Conservation (phyloP, 2,329 filamentous ascomycete genomes). For the Alternaria gaisen region DNA sequence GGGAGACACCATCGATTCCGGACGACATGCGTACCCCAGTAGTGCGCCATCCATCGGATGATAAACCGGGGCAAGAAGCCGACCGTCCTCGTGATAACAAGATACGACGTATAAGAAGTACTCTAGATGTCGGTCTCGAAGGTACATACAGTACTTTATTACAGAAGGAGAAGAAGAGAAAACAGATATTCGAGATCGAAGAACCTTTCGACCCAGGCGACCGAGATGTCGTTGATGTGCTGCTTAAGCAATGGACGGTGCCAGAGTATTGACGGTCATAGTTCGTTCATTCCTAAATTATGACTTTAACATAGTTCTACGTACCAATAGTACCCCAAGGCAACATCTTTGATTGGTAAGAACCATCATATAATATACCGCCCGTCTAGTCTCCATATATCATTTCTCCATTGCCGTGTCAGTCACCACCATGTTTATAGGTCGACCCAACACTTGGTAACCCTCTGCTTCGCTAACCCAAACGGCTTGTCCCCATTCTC, state of each 20-base stretch:
- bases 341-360: background rate
- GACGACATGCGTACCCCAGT: background rate
- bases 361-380: background rate
- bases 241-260: conserved; percentile 29
- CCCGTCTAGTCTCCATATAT: background rate
- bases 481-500: conserved; percentile 38
- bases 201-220: background rate
- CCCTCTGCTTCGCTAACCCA: conserved; percentile 32
- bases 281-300: background rate
- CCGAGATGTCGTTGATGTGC: conserved; percentile 29
- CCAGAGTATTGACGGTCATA: conserved; percentile 1
- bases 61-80: background rate
- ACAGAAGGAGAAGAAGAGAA: background rate
- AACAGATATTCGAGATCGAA: background rate
- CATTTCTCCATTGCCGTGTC: background rate
- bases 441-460: conserved; percentile 40
- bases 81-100: too few relatives aligned
- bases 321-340: background rate
- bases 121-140: too few relatives aligned
- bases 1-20: too few relatives aligned
- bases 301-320: background rate
- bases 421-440: conserved; percentile 20
- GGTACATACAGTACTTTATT: background rate
- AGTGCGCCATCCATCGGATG: background rate
- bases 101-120: background rate